Percentiles rank a stretch among this genome's conserved stretches.
Conservation (phyloP, 2,329 filamentous ascomycete genomes). For the Aspergillus hiratsukae region DNA sequence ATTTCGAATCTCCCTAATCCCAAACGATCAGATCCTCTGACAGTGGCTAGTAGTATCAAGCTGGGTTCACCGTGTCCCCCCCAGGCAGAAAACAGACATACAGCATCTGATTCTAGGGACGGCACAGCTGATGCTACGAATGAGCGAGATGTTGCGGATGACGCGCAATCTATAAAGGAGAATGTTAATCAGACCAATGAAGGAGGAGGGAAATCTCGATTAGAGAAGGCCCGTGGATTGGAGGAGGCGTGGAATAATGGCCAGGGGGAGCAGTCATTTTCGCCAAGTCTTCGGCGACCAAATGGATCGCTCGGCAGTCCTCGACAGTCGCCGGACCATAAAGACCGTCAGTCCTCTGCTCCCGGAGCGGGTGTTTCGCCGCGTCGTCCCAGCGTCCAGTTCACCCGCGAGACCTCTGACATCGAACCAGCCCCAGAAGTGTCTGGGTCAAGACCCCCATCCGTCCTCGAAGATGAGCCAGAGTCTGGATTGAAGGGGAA, state of each 20-base stretch:
- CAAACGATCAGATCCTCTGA: constrained; percentile 17
- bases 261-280: constrained; percentile 16
- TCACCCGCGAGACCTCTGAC: constrained; percentile 56
- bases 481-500: constrained; percentile 56
- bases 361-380: constrained; percentile 34
- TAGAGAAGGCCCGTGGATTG: constrained; percentile 4
- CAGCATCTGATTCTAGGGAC: constrained; percentile 13
- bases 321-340: constrained; percentile 19
- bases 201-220: constrained; percentile 6
- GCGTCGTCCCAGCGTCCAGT: constrained; percentile 68
- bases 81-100: constrained; percentile 21
- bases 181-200: constrained; percentile 4
- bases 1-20: constrained; percentile 14
- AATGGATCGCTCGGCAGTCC: constrained; percentile 22
- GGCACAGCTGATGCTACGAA: constrained; percentile 11
- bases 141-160: constrained; percentile 7
- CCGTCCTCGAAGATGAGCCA: constrained; percentile 58
- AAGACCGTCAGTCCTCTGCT: constrained; percentile 18
- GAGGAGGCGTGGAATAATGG: constrained; percentile 15
- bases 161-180: constrained; percentile 1
- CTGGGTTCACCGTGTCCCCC: constrained; percentile 27
- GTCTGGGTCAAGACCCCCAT: constrained; percentile 58
- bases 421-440: constrained; percentile 46
- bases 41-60: constrained; percentile 17
- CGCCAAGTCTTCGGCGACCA: constrained; percentile 21